These are phyloP conservation scores for Phyllosticta citrichinensis DNA, from an alignment of 2,329 filamentous ascomycete genomes.

Conservation along the genomic window DNA sequence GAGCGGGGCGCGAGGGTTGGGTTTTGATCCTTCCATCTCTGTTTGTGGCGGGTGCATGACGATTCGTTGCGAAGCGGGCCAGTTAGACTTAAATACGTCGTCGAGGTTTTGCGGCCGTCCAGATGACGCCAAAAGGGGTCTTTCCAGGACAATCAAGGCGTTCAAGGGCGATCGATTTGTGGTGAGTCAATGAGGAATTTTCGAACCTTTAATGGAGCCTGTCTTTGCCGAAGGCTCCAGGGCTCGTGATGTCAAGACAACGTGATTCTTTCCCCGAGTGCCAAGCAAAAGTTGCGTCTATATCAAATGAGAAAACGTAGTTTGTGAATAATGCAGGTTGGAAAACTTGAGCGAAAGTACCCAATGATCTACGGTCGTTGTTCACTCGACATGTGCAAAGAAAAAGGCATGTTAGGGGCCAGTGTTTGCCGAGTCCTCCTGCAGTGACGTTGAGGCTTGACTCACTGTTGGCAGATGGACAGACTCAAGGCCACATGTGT, in stretches of 20 bases:
- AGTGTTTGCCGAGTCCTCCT: background rate
- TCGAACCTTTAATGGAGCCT: background rate
- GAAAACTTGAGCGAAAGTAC: background rate
- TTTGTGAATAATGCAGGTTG: background rate
- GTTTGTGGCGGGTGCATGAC: constrained; percentile 4
- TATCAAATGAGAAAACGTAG: background rate
- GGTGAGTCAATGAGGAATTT: constrained; percentile 2
- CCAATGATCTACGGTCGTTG: background rate
- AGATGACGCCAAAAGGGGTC: background rate
- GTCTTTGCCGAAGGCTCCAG: background rate
- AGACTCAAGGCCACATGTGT: background rate
- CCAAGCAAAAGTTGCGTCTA: background rate
- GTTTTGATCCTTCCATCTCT: constrained; percentile 2
- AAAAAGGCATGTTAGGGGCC: background rate
- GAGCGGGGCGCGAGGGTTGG: constrained; percentile 22
- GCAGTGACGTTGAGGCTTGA: background rate
- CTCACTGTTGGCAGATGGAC: background rate
- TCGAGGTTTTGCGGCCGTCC: background rate
- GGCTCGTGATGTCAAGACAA: background rate
- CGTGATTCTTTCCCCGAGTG: background rate
- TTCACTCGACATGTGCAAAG: background rate
- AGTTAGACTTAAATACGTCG: background rate
- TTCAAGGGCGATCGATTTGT: background rate
- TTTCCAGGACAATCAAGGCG: background rate
- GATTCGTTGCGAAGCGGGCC: background rate